Base-by-base conservation (phyloP, 805 yeast species). In the Yarrowia hollandica region DNA sequence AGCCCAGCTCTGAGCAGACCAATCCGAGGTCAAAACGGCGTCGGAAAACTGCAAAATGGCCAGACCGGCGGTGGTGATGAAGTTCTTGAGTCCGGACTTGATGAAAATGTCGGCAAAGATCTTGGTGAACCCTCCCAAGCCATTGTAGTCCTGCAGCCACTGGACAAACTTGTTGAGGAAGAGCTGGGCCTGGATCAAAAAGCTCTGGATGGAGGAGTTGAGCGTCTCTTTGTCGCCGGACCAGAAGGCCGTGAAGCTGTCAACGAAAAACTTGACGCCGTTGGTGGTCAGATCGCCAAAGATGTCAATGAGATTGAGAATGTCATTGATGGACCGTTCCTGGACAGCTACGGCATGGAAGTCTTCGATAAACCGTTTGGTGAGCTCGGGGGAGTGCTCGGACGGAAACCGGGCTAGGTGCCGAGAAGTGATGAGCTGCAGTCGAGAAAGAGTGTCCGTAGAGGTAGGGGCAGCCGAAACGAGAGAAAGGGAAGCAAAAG, bases 101-200 rank as follows among this genome's bases (percentile, higher is more conserved):
- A 42, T 14, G 14, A 42, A 26, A 26, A 42, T 18, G 23, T 42
- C 34, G 34, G 34, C 50, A 7, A 41, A 41, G 5, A 41, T 41
- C 48, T 25, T 41, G 48, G 48, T 41, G 33, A 41, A 25, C 11
- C 48, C 48, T 11, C 48, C 48, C 3, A 41, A 21, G 16, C 48
- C 48, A 11, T 41, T 41, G 33, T 41, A 41, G 16, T 18, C 11
- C 11, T 41, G 48, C 31, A 41, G n/a, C 48, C 48, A 41, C 11
- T 5, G 5, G 33, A 26, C 33, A 18, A 41, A 25, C 8, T 41
- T 12, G 33, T 25, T 41, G 48, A 41, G 31, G 22, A 41, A 41
- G n/a, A 31, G 33, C 33, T 41, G 48, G 33, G 48, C 48, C 48
- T 41, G 48, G 15, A 41, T 21, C 15, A 41, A 22, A 6, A 41